Conservation (phyloP, 257 asterid genomes). For the Lycium barbarum region DNA sequence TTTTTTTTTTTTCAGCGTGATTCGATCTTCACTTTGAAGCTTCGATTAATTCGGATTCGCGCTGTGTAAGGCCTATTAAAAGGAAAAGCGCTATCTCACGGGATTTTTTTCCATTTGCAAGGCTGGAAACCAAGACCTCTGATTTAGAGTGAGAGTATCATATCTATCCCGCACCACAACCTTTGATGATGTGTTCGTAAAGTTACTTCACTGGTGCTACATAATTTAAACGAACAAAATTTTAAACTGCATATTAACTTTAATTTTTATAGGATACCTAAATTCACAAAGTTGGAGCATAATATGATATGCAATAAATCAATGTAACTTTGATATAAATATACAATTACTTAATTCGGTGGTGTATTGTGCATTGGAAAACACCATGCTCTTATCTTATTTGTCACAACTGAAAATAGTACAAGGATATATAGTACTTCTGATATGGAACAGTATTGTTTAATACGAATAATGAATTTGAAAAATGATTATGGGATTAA, state of each 20-base stretch:
- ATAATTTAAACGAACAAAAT: background rate
- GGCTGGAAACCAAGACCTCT: too few species aligned
- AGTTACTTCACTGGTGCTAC: background rate
- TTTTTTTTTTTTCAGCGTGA: too few species aligned
- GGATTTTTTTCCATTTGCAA: too few species aligned
- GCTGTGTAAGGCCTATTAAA: too few species aligned
- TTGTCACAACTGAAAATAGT: conserved; percentile 10
- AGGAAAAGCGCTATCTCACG: too few species aligned
- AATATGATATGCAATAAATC: background rate
- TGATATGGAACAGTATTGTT: background rate
- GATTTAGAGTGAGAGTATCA: too few species aligned
- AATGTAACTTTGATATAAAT: background rate
- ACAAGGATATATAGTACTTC: background rate
- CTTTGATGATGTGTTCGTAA: too few species aligned
- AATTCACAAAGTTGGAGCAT: background rate
- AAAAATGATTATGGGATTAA: background rate
- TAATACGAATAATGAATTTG: background rate
- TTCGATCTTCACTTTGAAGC: too few species aligned
- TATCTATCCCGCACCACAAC: too few species aligned
- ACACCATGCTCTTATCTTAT: background rate
- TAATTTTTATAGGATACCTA: background rate
- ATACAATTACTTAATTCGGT: background rate
- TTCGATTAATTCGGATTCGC: too few species aligned
- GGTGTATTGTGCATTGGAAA: background rate
- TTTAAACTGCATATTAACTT: background rate